phyloP scores from a whole-genome alignment of 148 eudicot genomes.

The Cornus controversa region DNA sequence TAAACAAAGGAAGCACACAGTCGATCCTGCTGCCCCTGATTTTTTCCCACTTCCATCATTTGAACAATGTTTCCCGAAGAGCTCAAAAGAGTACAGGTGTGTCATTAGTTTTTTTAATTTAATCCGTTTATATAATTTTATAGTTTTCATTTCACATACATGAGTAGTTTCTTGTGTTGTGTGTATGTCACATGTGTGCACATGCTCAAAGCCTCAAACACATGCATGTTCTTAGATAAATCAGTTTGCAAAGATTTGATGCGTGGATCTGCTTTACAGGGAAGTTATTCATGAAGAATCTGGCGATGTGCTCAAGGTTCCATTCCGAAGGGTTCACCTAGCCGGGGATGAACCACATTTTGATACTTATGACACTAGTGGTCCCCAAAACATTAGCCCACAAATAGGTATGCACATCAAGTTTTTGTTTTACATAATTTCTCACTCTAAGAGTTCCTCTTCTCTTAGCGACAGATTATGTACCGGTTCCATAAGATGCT shows the following conservation, averaged over 20 bases:
- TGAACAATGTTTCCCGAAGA: conserved; percentile 87
- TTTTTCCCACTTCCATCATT: conserved; percentile 94
- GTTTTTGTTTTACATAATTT: background rate
- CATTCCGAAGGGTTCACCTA: conserved; percentile 86
- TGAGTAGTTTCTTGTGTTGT: background rate
- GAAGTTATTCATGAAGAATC: conserved; percentile 75
- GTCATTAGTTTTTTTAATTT: background rate
- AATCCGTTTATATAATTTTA: background rate
- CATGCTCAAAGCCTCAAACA: too few species aligned
- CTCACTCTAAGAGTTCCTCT: background rate
- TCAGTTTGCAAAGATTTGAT: conserved; percentile 11
- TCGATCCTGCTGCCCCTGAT: conserved; percentile 86
- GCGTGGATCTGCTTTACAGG: conserved; percentile 36
- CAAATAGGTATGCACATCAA: conserved; percentile 45
- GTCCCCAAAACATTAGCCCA: conserved; percentile 89
- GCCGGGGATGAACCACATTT: conserved; percentile 91
- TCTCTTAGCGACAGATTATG: background rate
- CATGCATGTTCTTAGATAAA: background rate
- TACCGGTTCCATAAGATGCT: background rate
- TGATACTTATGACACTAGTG: conserved; percentile 94
- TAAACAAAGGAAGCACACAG: conserved; percentile 72
- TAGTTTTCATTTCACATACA: background rate
- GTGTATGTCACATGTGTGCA: too few species aligned
- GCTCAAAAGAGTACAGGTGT: conserved; percentile 86
- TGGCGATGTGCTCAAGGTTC: conserved; percentile 84